Evolutionary conservation across 1,284 basidiomycete genomes (phyloP), one percentile per base, ranked within the genome.

Genomic region (Sparassis latifolia): DNA sequence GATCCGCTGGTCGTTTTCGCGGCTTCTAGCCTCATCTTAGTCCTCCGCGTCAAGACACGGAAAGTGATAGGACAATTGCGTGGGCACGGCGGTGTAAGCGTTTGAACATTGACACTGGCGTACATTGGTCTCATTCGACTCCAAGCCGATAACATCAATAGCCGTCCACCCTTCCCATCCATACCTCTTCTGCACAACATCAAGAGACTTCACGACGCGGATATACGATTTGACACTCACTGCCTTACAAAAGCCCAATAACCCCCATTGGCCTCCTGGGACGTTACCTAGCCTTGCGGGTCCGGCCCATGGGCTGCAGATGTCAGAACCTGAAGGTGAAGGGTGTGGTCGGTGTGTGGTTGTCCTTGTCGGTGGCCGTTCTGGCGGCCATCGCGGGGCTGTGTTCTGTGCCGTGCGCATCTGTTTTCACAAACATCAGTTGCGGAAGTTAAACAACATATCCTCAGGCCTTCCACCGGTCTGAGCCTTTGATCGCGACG

Each of bases 331-430:
- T 0, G 84, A 87, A 66, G 84, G 84, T 2, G 61, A 59, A 10
- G 83, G 82, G 4, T 64, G 71, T 10, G 86, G 86, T 3, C 72
- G 78, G 12, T 89, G 86, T 59, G 71, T 83, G 10, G 70, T 74
- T 10, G 72, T 89, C 10, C 68, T 89, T 28, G 75, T 77, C 51
- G 86, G 86, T 3, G 82, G 82, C 5, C 72, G 78, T 47, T 81
- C 85, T 33, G 86, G 84, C 5, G 87, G 86, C 0, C 86, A 89
- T 59, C 63, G 74, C 48, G 84, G 78, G 45, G 80, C 82, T 33
- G 84, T 88, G 7, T 63, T 85, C 3, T 73, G 72, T 51, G 82
- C 84, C 28, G 86, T 86, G 60, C 57, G 79, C 39, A 10, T 43
- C 33, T 40, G 4, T 31, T 37, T 5, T 20, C 20, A 20, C 20